phyloP scores from a whole-genome alignment of 2,329 filamentous ascomycete species.

The Cladosporium oxysporum region DNA sequence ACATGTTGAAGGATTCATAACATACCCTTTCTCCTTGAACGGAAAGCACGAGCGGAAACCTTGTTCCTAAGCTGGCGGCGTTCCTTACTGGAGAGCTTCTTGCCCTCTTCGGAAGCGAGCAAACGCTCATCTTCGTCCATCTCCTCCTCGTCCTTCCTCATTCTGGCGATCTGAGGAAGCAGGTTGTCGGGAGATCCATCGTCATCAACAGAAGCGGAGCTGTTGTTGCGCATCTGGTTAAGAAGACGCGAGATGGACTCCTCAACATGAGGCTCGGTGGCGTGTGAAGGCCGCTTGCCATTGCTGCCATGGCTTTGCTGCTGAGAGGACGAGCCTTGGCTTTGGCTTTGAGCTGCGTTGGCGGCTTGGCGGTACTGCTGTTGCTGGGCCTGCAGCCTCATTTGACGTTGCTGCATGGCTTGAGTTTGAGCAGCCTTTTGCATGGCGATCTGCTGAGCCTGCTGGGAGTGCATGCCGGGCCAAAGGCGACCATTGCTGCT shows the following conservation, averaged over 20 bases:
- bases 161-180: conserved; percentile 68
- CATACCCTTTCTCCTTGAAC: conserved; percentile 96
- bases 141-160: conserved; percentile 93
- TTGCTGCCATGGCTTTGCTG: conserved; percentile 41
- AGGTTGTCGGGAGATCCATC: conserved; percentile 44
- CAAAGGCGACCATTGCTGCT: conserved; percentile 70
- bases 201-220: conserved; percentile 56
- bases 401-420: conserved; percentile 53
- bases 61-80: conserved; percentile 97
- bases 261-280: conserved; percentile 58
- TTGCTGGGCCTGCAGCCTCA: conserved; percentile 43
- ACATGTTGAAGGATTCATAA: neutral
- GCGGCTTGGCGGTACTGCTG: conserved; percentile 39
- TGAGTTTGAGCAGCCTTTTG: conserved; percentile 52
- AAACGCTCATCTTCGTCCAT: conserved; percentile 98
- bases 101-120: conserved; percentile 94
- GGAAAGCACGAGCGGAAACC: conserved; percentile 95
- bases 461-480: conserved; percentile 90
- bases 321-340: conserved; percentile 31
- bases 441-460: conserved; percentile 64
- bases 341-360: conserved; percentile 27
- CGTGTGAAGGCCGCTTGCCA: conserved; percentile 48
- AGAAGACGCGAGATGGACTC: conserved; percentile 92
- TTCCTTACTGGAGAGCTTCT: conserved; percentile 98
- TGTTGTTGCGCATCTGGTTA: conserved; percentile 83